These are phyloP conservation scores for Schizothecium vesticola DNA, from an alignment of 495 filamentous ascomycete genomes.

Conservation along the genomic window DNA sequence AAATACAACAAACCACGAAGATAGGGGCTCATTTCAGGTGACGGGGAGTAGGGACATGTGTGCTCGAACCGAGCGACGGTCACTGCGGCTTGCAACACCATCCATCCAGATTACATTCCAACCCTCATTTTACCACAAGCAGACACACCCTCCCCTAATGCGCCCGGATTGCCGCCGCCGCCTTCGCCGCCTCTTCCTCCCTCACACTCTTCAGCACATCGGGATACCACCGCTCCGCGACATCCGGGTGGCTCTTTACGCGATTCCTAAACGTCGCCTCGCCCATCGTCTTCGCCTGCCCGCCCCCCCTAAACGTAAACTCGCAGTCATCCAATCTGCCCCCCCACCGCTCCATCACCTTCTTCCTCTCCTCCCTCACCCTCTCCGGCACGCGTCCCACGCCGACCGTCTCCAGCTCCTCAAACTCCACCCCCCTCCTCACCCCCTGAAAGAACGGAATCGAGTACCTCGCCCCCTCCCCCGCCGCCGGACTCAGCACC, in stretches of 20 bases:
- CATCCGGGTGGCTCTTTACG: conserved; percentile 86
- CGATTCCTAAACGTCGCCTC: conserved; percentile 82
- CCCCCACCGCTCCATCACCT: conserved; percentile 45
- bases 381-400: conserved; percentile 63
- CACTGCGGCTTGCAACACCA: not conserved
- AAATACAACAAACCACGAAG: not conserved
- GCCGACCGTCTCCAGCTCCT: conserved; percentile 52
- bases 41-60: not conserved
- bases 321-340: conserved; percentile 64
- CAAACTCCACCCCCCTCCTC: conserved; percentile 72
- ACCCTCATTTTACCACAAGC: conserved; percentile 29
- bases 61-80: not conserved
- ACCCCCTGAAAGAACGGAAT: conserved; percentile 95
- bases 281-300: conserved; percentile 59
- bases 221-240: conserved; percentile 81
- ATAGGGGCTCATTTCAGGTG: not conserved
- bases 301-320: conserved; percentile 67
- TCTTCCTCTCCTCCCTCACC: conserved; percentile 52
- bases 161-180: conserved; percentile 1
- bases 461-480: conserved; percentile 67
- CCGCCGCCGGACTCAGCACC: conserved; percentile 60
- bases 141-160: conserved; percentile 6
- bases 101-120: not conserved
- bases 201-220: conserved; percentile 53
- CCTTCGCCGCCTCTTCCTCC: conserved; percentile 38